phyloP scores from a whole-genome alignment of 306 rosid genomes.

The Gillenia trifoliata region DNA sequence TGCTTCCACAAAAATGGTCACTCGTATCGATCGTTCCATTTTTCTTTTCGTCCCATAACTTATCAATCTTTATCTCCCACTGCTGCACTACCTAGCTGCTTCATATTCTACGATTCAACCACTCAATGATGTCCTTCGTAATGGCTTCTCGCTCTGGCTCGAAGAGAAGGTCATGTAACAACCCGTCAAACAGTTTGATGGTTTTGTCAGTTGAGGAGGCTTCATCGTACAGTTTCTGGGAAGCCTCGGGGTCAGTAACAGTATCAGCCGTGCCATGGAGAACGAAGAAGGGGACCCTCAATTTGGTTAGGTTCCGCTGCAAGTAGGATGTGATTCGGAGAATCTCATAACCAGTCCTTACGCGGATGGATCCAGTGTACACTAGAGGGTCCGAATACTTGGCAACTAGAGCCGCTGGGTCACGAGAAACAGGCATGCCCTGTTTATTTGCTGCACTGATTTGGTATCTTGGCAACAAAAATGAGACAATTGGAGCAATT shows the following conservation, averaged over 20 bases:
- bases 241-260: conserved; percentile 74
- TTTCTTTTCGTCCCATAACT: not conserved
- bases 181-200: conserved; percentile 63
- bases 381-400: conserved; percentile 91
- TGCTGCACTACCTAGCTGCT: conserved; percentile 13
- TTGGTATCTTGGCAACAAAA: conserved; percentile 67
- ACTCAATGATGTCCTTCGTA: conserved; percentile 48
- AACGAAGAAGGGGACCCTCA: conserved; percentile 73
- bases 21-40: not conserved
- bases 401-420: conserved; percentile 69
- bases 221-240: conserved; percentile 57
- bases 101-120: conserved; percentile 63
- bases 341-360: conserved; percentile 81
- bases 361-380: conserved; percentile 65
- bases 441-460: conserved; percentile 56
- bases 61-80: not conserved
- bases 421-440: conserved; percentile 58
- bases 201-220: conserved; percentile 75
- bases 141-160: conserved; percentile 74
- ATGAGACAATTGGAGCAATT: conserved; percentile 70
- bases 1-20: conserved; percentile 10
- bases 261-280: conserved; percentile 85
- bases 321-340: conserved; percentile 54
- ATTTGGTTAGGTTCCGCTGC: conserved; percentile 60
- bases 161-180: conserved; percentile 76